These are phyloP conservation scores for Cutaneotrichosporon cutaneum DNA, from an alignment of 1,284 basidiomycete species.

Conservation along the genomic window DNA sequence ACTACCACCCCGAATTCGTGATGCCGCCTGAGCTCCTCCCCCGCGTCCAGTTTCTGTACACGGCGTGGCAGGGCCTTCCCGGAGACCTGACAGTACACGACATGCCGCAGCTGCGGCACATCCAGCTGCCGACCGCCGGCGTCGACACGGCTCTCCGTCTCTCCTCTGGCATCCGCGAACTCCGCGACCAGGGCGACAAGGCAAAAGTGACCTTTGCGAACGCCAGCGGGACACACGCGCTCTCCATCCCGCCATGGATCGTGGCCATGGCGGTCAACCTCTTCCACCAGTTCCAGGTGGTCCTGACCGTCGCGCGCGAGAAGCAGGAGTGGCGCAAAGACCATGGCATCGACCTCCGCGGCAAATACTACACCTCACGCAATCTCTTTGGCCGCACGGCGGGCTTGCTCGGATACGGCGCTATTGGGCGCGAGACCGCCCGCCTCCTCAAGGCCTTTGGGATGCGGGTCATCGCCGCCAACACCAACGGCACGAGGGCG, in stretches of 20 bases:
- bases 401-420: constrained; percentile 46
- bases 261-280: constrained; percentile 38
- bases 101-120: constrained; percentile 34
- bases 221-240: constrained; percentile 47
- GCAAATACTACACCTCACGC: constrained; percentile 33
- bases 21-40: constrained; percentile 1
- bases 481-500: constrained; percentile 40
- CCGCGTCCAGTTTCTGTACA: constrained; percentile 19
- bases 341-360: constrained; percentile 32
- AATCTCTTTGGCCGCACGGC: constrained; percentile 41
- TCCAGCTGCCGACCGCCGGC: constrained; percentile 45
- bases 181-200: constrained; percentile 5
- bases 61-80: constrained; percentile 16
- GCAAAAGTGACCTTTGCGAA: constrained; percentile 35
- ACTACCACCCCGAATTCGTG: constrained; percentile 32
- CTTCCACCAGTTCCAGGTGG: constrained; percentile 39
- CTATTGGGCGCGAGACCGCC: constrained; percentile 45
- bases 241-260: constrained; percentile 47
- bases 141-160: constrained; percentile 31
- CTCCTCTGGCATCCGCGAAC: constrained; percentile 21
- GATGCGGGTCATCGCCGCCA: constrained; percentile 48
- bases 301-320: constrained; percentile 37
- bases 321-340: constrained; percentile 35
- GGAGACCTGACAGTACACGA: constrained; percentile 21
- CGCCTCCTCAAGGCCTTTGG: constrained; percentile 44